Conservation (phyloP, 371 early-diverging fungal genomes). For the Phascolomyces articulosus region DNA sequence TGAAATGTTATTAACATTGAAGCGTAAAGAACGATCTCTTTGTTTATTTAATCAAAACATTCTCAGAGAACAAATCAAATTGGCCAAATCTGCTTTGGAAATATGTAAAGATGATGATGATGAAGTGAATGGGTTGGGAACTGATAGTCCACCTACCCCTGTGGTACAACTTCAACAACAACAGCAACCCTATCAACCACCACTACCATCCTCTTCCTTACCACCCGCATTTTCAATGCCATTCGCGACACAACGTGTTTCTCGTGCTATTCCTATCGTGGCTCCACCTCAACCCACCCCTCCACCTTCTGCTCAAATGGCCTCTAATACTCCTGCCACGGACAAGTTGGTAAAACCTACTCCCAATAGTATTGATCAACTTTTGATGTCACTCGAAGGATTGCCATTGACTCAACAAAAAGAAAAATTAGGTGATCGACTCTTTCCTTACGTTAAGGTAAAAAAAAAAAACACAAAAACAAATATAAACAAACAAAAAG, state of each 20-base stretch:
- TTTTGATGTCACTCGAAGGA: conserved; percentile 30
- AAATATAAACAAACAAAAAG: background rate
- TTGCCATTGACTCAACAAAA: conserved; percentile 34
- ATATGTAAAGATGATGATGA: conserved; percentile 35
- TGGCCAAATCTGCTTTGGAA: conserved; percentile 48
- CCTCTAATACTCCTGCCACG: background rate
- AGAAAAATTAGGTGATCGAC: conserved; percentile 40
- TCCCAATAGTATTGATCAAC: conserved; percentile 28
- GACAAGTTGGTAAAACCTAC: conserved; percentile 1
- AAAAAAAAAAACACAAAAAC: conserved; percentile 7
- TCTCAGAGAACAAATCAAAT: conserved; percentile 37
- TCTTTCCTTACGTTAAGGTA: conserved; percentile 49
- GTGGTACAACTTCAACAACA: background rate
- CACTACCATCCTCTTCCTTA: no score
- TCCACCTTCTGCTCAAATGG: conserved; percentile 4
- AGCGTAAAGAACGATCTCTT: conserved; percentile 44
- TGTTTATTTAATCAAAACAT: conserved; percentile 53
- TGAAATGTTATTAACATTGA: conserved; percentile 49
- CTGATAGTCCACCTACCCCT: background rate
- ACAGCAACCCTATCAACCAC: background rate
- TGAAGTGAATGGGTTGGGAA: conserved; percentile 2
- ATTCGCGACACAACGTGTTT: background rate
- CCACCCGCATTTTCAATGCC: no score
- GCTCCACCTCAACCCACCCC: no score
- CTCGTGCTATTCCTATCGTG: conserved; percentile 41